phyloP scores from a whole-genome alignment of 2,329 filamentous ascomycete species.

The Atkinsonella hypoxylon region DNA sequence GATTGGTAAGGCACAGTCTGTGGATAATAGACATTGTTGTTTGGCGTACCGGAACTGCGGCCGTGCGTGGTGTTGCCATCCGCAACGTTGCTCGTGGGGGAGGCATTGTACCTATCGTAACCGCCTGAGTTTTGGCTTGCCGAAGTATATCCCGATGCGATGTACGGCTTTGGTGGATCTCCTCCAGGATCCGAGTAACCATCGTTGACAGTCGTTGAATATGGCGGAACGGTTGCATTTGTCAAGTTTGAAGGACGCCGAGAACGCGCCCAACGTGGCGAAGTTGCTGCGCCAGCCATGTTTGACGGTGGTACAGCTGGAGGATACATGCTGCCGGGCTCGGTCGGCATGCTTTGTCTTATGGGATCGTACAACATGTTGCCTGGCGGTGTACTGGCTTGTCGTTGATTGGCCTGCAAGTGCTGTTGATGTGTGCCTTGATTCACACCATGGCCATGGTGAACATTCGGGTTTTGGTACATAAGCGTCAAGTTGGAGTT shows the following conservation, averaged over 20 bases:
- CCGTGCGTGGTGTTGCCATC: constrained; percentile 13
- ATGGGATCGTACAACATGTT: constrained; percentile 52
- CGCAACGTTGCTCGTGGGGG: constrained; percentile 29
- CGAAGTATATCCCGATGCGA: constrained; percentile 25
- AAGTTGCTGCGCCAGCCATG: constrained; percentile 35
- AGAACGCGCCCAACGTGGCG: constrained; percentile 20
- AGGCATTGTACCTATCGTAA: constrained; percentile 32
- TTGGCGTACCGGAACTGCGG: background rate
- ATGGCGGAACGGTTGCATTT: constrained; percentile 10
- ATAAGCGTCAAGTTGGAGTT: constrained; percentile 74
- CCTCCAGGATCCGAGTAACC: constrained; percentile 12
- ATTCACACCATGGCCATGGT: constrained; percentile 1
- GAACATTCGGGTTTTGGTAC: constrained; percentile 43
- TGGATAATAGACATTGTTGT: constrained; percentile 15
- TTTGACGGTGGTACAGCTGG: constrained; percentile 37
- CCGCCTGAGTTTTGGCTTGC: constrained; percentile 28
- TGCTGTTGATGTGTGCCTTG: constrained; percentile 5
- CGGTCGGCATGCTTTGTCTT: constrained; percentile 38
- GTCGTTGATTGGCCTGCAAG: constrained; percentile 10
- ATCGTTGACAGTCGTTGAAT: constrained; percentile 19
- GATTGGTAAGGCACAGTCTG: constrained; percentile 18
- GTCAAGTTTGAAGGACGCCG: constrained; percentile 16
- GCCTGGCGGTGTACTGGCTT: constrained; percentile 38
- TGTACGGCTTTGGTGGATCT: constrained; percentile 23
- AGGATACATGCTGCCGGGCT: constrained; percentile 34